A percentile compares a stretch with the other conserved stretches of the same genome.
Conservation (phyloP, 129 eudicot species). For the Tagetes erecta region DNA sequence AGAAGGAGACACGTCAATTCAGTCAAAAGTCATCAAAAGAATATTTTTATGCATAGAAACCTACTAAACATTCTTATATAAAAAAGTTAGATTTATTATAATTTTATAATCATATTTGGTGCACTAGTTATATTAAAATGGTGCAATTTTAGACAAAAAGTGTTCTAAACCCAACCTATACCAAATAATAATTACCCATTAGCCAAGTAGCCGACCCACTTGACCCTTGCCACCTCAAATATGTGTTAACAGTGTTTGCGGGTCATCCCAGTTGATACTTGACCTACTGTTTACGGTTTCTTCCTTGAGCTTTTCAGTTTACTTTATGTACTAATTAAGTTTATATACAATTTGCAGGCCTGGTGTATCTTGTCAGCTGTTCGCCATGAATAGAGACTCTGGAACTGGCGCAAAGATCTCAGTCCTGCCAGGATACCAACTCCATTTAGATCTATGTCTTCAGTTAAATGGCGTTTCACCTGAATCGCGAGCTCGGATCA, state of each 20-base stretch:
- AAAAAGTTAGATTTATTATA: neutral
- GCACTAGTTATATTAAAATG: neutral
- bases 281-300: neutral
- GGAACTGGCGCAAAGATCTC: slow-evolving; percentile 43
- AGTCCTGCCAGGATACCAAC: slow-evolving; percentile 49
- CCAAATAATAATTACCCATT: neutral
- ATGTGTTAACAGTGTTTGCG: neutral
- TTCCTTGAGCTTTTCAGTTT: neutral
- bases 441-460: slow-evolving; percentile 68
- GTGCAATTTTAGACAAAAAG: neutral
- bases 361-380: slow-evolving; percentile 55
- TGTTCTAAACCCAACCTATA: neutral
- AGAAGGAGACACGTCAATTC: neutral
- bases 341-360: slow-evolving; percentile 51
- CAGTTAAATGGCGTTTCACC: slow-evolving; percentile 54
- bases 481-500: slow-evolving; percentile 32
- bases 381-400: slow-evolving; percentile 48
- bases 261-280: slow-evolving; percentile 1
- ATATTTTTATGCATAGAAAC: neutral
- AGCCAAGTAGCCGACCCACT: neutral
- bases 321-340: slow-evolving; percentile 12
- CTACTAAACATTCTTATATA: neutral
- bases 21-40: neutral
- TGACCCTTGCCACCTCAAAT: slow-evolving; percentile 1
- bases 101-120: neutral